These are phyloP conservation scores for Arachis stenosperma DNA, from an alignment of 306 rosid genomes.

Conservation along the genomic window DNA sequence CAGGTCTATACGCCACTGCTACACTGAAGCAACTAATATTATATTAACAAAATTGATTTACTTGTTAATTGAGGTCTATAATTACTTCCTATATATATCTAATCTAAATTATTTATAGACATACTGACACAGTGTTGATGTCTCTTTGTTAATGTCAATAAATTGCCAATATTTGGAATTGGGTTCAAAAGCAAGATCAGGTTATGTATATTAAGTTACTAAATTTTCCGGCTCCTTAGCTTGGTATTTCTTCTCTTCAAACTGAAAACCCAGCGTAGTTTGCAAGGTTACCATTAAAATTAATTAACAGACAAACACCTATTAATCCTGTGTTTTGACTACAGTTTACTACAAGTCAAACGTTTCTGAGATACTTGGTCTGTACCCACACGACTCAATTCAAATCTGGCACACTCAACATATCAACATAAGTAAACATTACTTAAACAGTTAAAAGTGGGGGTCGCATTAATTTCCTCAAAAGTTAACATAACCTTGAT, in stretches of 20 bases:
- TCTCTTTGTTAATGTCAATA: not conserved
- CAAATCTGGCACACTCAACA: not conserved
- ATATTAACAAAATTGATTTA: constrained; percentile 11
- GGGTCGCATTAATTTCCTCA: not conserved
- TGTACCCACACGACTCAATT: not conserved
- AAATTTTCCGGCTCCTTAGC: not conserved
- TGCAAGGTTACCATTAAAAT: not conserved
- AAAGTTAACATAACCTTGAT: not conserved
- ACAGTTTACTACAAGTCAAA: not conserved
- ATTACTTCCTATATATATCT: not conserved
- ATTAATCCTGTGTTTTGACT: constrained; percentile 1
- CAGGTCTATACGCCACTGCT: not conserved
- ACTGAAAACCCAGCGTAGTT: not conserved
- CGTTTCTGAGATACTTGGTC: not conserved
- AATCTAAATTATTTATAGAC: no score
- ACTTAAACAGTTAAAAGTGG: constrained; percentile 1
- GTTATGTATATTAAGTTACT: not conserved
- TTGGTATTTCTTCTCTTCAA: constrained; percentile 17
- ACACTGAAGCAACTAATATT: constrained; percentile 4
- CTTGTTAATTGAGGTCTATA: not conserved
- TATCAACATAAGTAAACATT: not conserved
- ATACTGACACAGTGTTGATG: not conserved
- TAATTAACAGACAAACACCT: not conserved
- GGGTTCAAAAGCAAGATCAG: constrained; percentile 26
- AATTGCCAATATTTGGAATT: constrained; percentile 22